Evolutionary conservation across 2,329 filamentous ascomycete species (phyloP).

Genomic region (Sarocladium oryzae): DNA sequence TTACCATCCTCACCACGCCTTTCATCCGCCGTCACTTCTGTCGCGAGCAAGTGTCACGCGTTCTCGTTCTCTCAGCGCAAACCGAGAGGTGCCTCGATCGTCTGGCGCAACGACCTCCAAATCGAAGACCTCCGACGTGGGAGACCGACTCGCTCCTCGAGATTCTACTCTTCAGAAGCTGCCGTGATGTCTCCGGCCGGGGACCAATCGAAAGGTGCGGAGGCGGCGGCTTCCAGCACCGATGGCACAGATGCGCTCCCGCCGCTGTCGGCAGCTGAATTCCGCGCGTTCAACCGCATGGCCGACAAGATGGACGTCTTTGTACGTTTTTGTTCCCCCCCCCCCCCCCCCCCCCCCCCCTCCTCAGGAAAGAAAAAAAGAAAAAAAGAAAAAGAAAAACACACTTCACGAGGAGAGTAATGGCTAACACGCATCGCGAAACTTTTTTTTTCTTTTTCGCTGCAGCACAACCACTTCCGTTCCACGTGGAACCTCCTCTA

Average conservation of each 20-base stretch:
- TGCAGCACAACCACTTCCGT: conserved; percentile 77
- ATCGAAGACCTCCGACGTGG: not conserved
- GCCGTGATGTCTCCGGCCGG: not conserved
- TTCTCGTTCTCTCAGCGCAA: not conserved
- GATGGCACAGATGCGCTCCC: conserved; percentile 35
- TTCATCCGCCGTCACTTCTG: no score
- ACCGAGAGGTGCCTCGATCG: not conserved
- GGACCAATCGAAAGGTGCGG: not conserved
- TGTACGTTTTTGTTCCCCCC: conserved; percentile 44
- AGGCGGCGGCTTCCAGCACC: not conserved
- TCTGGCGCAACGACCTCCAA: not conserved
- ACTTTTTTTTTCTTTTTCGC: no score
- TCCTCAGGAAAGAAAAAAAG: no score
- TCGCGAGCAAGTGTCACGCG: no score
- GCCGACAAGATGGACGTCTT: conserved; percentile 71
- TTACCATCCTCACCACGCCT: not conserved
- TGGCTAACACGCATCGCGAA: not conserved
- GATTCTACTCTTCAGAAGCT: not conserved
- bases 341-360: no score
- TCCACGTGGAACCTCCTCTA: conserved; percentile 66
- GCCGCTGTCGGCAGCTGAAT: conserved; percentile 60
- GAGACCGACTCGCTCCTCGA: not conserved
- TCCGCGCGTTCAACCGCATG: conserved; percentile 63
- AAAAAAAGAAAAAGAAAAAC: no score
- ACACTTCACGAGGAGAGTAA: not conserved